Evolutionary conservation across 2,329 filamentous ascomycete species (phyloP).

Genomic region (Botrytis paeoniae): DNA sequence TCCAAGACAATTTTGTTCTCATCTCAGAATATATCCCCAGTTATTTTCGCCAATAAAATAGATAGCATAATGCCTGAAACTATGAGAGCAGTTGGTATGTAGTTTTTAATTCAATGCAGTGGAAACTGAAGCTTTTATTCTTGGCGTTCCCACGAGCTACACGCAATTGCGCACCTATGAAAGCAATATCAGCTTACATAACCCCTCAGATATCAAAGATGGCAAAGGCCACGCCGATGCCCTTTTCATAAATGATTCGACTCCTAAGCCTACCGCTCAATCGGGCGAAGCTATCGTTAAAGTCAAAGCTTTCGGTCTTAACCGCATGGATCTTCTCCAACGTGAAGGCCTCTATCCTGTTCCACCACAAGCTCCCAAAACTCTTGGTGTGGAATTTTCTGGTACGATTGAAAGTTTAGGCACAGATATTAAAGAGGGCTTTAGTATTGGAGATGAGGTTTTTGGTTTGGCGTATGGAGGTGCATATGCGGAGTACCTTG

Average conservation of each 20-base stretch:
- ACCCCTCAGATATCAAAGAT: constrained; percentile 48
- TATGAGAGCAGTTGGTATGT: constrained; percentile 36
- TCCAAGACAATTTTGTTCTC: background rate
- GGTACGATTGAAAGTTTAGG: constrained; percentile 61
- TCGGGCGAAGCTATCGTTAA: constrained; percentile 74
- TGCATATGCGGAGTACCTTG: constrained; percentile 84
- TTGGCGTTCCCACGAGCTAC: background rate
- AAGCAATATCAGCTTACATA: background rate
- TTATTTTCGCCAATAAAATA: background rate
- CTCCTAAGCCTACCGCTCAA: constrained; percentile 49
- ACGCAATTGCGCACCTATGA: background rate
- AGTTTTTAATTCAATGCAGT: background rate
- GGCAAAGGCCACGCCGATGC: constrained; percentile 54
- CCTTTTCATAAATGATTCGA: constrained; percentile 52
- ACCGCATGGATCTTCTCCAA: constrained; percentile 80
- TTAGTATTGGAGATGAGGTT: constrained; percentile 74
- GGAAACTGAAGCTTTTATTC: background rate
- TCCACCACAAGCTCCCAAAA: constrained; percentile 66
- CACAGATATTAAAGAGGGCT: constrained; percentile 49
- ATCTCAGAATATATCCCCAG: background rate
- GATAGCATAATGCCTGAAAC: constrained; percentile 27
- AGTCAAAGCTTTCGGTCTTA: constrained; percentile 80
- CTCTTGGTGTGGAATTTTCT: constrained; percentile 75
- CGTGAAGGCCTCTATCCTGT: constrained; percentile 70
- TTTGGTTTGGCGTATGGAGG: constrained; percentile 89